Conservation (phyloP, 805 yeast genomes). For the Ogataea pilisensis region DNA sequence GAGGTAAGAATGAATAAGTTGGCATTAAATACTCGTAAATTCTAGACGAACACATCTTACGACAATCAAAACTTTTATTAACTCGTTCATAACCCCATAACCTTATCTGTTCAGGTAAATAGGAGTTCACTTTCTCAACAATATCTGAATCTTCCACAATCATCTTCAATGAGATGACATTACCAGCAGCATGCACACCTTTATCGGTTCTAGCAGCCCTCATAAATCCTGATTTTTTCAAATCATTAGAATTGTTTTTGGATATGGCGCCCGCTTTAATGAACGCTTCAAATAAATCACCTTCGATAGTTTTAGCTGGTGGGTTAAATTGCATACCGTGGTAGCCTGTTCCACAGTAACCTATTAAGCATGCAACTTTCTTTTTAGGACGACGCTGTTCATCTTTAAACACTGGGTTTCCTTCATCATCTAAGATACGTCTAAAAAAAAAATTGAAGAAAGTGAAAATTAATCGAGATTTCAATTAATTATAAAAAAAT, state of each 20-base stretch:
- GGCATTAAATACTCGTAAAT: slow-evolving; percentile 93
- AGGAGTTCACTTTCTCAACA: slow-evolving; percentile 64
- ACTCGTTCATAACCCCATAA: slow-evolving; percentile 91
- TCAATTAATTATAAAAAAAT: too few relatives aligned
- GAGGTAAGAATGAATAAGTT: slow-evolving; percentile 84
- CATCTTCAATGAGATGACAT: slow-evolving; percentile 78
- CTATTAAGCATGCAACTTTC: slow-evolving; percentile 86
- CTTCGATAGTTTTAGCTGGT: slow-evolving; percentile 84
- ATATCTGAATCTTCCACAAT: slow-evolving; percentile 79
- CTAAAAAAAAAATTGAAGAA: slow-evolving; percentile 15
- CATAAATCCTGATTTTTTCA: slow-evolving; percentile 83
- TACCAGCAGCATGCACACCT: slow-evolving; percentile 98
- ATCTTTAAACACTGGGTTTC: slow-evolving; percentile 49
- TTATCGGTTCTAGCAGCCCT: slow-evolving; percentile 88
- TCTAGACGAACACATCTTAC: slow-evolving; percentile 94
- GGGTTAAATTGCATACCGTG: slow-evolving; percentile 96
- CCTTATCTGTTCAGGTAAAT: slow-evolving; percentile 80
- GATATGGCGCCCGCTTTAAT: slow-evolving; percentile 86
- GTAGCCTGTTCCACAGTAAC: slow-evolving; percentile 95
- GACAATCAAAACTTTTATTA: slow-evolving; percentile 88
- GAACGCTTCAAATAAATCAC: slow-evolving; percentile 79
- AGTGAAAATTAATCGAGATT: too few relatives aligned
- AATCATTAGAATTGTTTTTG: slow-evolving; percentile 79
- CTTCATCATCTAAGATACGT: slow-evolving; percentile 55
- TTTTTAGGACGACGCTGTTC: slow-evolving; percentile 73